Evolutionary conservation across 768 basidiomycete species (phyloP), one percentile per base, ranked within the genome.

Genomic region (Phlebiopsis flavidoalba): DNA sequence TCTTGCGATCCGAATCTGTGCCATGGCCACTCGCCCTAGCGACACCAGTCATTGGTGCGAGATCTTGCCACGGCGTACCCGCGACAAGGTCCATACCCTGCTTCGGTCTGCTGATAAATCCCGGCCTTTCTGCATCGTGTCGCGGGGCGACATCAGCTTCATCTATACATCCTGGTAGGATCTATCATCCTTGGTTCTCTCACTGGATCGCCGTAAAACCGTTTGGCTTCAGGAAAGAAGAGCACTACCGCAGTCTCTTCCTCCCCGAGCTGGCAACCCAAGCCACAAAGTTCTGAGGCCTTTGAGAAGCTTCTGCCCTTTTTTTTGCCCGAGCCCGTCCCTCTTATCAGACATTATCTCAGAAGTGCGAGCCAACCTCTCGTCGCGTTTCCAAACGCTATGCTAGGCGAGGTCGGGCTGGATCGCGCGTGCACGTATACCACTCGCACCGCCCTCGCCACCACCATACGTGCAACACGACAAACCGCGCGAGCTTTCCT

Each of bases 321-420:
- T 50, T 81, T 98, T 50, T 81, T 98, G 19, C 94, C 95, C 0
- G 82, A 88, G 8, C 96, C 95, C 0, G 78, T 80, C 11, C 72
- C 83, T 0, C 79, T n/a, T 96, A 22, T 64, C 67, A 8, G 74
- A 83, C n/a, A 67, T 94, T 36, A 71, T 96, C 17, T 63, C 69
- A 8, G 81, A 84, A 24, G 72, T 98, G 54, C 83, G 85, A 52
- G 60, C 64, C 7, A 82, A 89, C 69, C 79, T 98, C 15, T 63
- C 65, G n/a, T n/a, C n/a, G 70, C 71, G 1, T 87, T 87, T 65
- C 85, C 90, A 1, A 69, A 75, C 45, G 87, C 92, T 11, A 89
- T 97, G 85, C 76, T 99, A 1, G 96, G 96, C 45, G 96, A 99
- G 74, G 88, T 98, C 6, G 96, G 96, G 1, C 73, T 99, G 40